Conservation (phyloP, 768 basidiomycete genomes). For the Candolleomyces efflorescens region DNA sequence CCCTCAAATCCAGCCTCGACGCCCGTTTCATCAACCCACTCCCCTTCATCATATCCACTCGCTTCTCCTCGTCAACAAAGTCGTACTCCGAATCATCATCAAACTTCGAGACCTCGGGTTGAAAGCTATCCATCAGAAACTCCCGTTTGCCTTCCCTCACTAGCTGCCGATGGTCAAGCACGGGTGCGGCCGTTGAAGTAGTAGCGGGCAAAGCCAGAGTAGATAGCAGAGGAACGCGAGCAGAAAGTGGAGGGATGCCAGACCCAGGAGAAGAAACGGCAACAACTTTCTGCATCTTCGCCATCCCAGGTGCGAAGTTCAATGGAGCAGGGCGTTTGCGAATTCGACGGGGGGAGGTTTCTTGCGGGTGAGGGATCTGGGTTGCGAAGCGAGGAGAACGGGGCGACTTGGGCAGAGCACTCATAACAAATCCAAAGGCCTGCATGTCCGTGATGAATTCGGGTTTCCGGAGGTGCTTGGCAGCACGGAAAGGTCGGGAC, state of each 20-base stretch:
- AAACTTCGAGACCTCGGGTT: slow-evolving; percentile 8
- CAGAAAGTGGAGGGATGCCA: neutral
- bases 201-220: too few relatives aligned
- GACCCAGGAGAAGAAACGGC: slow-evolving; percentile 9
- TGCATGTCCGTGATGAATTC: slow-evolving; percentile 32
- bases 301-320: slow-evolving; percentile 23
- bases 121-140: slow-evolving; percentile 9
- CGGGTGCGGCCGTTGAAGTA: neutral
- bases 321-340: slow-evolving; percentile 35
- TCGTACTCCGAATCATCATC: slow-evolving; percentile 8
- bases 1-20: slow-evolving; percentile 6
- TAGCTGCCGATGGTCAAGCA: neutral
- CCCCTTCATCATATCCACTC: neutral
- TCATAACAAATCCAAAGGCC: slow-evolving; percentile 24
- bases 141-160: slow-evolving; percentile 8
- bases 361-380: neutral
- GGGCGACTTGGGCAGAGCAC: slow-evolving; percentile 8
- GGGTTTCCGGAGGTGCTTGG: slow-evolving; percentile 31
- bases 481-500: slow-evolving; percentile 27
- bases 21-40: slow-evolving; percentile 1
- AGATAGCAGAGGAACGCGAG: slow-evolving; percentile 6
- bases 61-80: neutral
- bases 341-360: slow-evolving; percentile 13
- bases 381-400: slow-evolving; percentile 1
- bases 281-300: slow-evolving; percentile 5